Evolutionary conservation across 352 stramenopile genomes (phyloP).

Genomic region (Phytophthora pluvialis): DNA sequence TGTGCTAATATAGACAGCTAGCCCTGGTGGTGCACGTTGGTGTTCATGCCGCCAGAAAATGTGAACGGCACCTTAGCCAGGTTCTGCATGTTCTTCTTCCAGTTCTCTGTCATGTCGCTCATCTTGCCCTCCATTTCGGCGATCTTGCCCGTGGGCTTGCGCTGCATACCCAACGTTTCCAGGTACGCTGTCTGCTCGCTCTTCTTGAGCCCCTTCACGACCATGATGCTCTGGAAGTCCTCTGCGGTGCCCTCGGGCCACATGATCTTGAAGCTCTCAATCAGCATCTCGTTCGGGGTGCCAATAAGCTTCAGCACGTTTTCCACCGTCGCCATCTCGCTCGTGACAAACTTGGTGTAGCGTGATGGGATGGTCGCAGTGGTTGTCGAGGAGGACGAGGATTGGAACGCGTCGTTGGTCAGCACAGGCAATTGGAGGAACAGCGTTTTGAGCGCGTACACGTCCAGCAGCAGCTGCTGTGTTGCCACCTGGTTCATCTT

Average conservation of each 20-base stretch:
- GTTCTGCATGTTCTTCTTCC: slow-evolving; percentile 89
- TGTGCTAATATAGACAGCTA: slow-evolving; percentile 1
- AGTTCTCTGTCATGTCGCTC: slow-evolving; percentile 87
- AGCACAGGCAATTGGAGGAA: slow-evolving; percentile 95
- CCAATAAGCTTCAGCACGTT: slow-evolving; percentile 98
- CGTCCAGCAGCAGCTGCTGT: slow-evolving; percentile 98
- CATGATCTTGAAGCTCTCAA: slow-evolving; percentile 97
- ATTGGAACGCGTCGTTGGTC: slow-evolving; percentile 51
- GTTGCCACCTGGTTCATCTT: slow-evolving; percentile 96
- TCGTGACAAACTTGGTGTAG: slow-evolving; percentile 98
- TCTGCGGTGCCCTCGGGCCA: slow-evolving; percentile 93
- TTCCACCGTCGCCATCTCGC: slow-evolving; percentile 96
- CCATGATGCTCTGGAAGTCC: slow-evolving; percentile 96
- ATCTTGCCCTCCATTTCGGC: slow-evolving; percentile 88
- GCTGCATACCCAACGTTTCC: slow-evolving; percentile 72
- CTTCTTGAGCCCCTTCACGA: slow-evolving; percentile 93
- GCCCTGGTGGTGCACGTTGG: slow-evolving; percentile 29
- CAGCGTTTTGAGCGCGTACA: slow-evolving; percentile 97
- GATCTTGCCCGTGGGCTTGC: slow-evolving; percentile 69
- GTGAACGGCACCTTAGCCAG: slow-evolving; percentile 80
- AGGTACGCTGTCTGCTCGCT: slow-evolving; percentile 68
- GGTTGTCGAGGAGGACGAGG: slow-evolving; percentile 47
- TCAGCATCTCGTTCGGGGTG: slow-evolving; percentile 94
- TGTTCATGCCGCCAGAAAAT: slow-evolving; percentile 56
- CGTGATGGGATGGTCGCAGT: slow-evolving; percentile 86